Evolutionary conservation across 306 rosid genomes (phyloP).

Genomic region (peach (Prunus persica)): Prunus_persica_NCBIv2 NC_034009.1:43370001-43370500

Average conservation of each 20-base stretch:
- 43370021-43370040: too few species aligned
- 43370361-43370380: conserved; percentile 95
- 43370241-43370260: conserved; percentile 9
- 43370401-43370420: not conserved
- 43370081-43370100: not conserved
- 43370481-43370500: not conserved
- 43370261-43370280: conserved; percentile 4
- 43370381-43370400: conserved; percentile 52
- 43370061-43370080: not conserved
- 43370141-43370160: conserved; percentile 95
- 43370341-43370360: conserved; percentile 90
- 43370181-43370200: conserved; percentile 26
- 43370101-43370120: conserved; percentile 51
- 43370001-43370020: not conserved
- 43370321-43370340: conserved; percentile 90
- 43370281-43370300: conserved; percentile 51
- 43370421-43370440: not conserved
- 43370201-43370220: not conserved
- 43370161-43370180: conserved; percentile 69
- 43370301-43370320: conserved; percentile 88
- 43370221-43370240: not conserved
- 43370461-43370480: not conserved
- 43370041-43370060: not conserved
- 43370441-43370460: not conserved
- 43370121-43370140: conserved; percentile 89